Conservation (phyloP, 768 basidiomycete genomes). For the Xanthoconium stramineum region DNA sequence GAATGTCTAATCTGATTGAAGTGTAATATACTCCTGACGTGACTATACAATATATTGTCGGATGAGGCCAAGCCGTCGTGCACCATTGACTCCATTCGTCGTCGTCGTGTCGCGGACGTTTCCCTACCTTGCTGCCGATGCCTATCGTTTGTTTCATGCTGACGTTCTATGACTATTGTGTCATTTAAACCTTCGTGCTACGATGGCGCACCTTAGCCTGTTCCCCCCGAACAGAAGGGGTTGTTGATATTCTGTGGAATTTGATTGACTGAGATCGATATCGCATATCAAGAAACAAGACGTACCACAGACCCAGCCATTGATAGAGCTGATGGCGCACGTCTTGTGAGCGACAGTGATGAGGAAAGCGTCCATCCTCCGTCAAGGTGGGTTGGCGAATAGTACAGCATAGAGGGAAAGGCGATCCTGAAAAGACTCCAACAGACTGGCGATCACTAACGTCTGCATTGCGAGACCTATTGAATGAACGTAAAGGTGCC, state of each 20-base stretch:
- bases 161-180: too few species aligned
- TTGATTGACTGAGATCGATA: constrained; percentile 12
- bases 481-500: too few species aligned
- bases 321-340: constrained; percentile 21
- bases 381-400: neutral
- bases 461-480: constrained; percentile 22
- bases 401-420: neutral
- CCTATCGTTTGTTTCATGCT: too few species aligned
- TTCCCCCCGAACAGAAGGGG: constrained; percentile 3
- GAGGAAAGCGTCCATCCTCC: constrained; percentile 26
- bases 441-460: constrained; percentile 21
- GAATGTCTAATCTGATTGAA: too few species aligned
- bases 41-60: too few species aligned
- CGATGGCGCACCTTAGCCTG: too few species aligned
- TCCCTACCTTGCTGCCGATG: too few species aligned
- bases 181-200: too few species aligned
- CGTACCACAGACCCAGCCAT: constrained; percentile 23
- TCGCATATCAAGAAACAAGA: neutral
- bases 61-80: too few species aligned
- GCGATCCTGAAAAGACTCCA: constrained; percentile 25
- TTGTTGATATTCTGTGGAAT: constrained; percentile 5
- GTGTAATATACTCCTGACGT: too few species aligned
- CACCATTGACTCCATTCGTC: too few species aligned
- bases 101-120: too few species aligned
- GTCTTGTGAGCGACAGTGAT: constrained; percentile 24